These are phyloP conservation scores for Salix koriyanagi DNA, from an alignment of 345 rosid genomes.

Conservation along the genomic window DNA sequence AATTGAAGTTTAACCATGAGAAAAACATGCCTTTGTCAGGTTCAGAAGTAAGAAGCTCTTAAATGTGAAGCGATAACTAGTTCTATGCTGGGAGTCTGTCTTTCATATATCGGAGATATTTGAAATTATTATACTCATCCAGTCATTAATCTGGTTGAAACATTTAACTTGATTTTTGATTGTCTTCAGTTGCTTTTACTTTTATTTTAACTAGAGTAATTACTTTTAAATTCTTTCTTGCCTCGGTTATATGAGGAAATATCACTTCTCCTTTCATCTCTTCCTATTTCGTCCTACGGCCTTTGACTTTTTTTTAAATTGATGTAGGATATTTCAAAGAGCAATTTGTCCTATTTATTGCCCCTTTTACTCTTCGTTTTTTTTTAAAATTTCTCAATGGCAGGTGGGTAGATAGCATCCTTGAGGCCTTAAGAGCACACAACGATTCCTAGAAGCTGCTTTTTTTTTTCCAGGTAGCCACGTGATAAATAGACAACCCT, in stretches of 20 bases:
- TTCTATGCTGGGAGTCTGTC: background rate
- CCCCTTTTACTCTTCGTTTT: background rate
- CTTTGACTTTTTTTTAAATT: background rate
- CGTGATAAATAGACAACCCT: background rate
- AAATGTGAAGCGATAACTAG: background rate
- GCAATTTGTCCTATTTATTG: background rate
- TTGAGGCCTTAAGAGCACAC: conserved; percentile 52
- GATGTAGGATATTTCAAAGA: background rate
- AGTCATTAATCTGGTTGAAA: background rate
- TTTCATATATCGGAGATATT: background rate
- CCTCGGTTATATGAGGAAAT: background rate
- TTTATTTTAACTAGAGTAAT: background rate
- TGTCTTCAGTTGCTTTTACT: background rate
- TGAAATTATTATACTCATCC: background rate
- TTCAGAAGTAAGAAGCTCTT: background rate
- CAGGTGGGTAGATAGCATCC: conserved; percentile 86
- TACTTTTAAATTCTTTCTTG: background rate
- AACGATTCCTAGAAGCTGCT: conserved; percentile 4
- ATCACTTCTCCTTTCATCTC: background rate
- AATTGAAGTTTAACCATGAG: background rate
- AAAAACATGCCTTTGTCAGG: background rate
- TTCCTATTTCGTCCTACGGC: background rate
- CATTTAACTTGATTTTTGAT: background rate
- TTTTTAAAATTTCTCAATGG: background rate
- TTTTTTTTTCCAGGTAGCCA: background rate